A percentile compares a stretch with the other conserved stretches of the same genome.
phyloP scores from a whole-genome alignment of 2,329 filamentous ascomycete species.

The Dothideomycetes sp. region DNA sequence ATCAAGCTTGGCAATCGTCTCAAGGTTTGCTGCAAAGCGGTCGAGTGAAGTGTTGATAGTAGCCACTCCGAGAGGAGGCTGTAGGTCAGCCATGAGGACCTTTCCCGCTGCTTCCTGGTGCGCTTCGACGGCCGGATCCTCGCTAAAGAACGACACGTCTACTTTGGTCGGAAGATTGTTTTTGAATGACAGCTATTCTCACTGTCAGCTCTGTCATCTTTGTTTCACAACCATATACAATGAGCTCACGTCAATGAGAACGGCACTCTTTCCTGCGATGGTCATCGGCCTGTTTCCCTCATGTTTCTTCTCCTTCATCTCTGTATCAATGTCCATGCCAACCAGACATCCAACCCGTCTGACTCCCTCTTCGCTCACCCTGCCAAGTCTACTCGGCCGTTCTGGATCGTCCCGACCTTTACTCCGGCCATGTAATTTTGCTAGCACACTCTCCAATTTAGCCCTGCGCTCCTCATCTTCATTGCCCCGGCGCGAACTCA shows the following conservation, averaged over 20 bases:
- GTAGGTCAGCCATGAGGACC: conserved; percentile 56
- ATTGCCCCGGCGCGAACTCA: conserved; percentile 28
- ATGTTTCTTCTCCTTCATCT: conserved; percentile 13
- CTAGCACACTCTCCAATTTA: conserved; percentile 48
- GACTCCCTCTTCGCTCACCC: conserved; percentile 65
- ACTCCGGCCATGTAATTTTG: conserved; percentile 6
- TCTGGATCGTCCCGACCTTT: conserved; percentile 21
- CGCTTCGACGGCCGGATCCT: conserved; percentile 45
- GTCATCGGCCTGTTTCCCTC: conserved; percentile 23
- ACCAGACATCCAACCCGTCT: conserved; percentile 57
- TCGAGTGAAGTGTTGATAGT: conserved; percentile 61
- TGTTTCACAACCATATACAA: conserved; percentile 5
- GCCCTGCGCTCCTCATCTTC: conserved; percentile 43
- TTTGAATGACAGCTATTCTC: conserved; percentile 16
- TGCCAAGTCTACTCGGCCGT: conserved; percentile 56
- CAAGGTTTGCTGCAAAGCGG: conserved; percentile 60
- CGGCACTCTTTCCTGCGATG: conserved; percentile 22
- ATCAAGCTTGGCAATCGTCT: conserved; percentile 58
- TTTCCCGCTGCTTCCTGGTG: conserved; percentile 51
- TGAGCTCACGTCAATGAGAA: conserved; percentile 23
- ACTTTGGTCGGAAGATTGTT: conserved; percentile 38
- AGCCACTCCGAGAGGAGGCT: conserved; percentile 47
- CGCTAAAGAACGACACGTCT: conserved; percentile 51
- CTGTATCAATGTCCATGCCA: conserved; percentile 43
- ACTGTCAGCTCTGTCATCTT: neutral